Conservation (phyloP, 2,329 filamentous ascomycete species). For the Taxawa tesnikishii region DNA sequence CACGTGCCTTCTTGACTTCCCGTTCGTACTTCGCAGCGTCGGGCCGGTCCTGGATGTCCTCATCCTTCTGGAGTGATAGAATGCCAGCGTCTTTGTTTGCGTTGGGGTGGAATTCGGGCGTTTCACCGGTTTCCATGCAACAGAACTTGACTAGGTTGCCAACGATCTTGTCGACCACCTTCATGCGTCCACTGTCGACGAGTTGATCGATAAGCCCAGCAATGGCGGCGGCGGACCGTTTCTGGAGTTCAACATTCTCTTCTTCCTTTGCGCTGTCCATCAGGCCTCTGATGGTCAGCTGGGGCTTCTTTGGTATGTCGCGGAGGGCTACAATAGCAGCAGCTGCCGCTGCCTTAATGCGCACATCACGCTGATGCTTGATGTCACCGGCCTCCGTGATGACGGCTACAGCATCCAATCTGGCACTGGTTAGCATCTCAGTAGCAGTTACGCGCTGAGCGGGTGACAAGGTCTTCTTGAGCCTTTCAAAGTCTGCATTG, state of each 20-base stretch:
- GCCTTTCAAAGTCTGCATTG: conserved; percentile 68
- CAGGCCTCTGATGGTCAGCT: conserved; percentile 83
- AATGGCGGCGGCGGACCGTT: conserved; percentile 73
- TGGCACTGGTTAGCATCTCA: conserved; percentile 67
- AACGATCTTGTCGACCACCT: conserved; percentile 89
- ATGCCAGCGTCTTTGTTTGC: conserved; percentile 67
- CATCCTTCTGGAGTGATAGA: conserved; percentile 89
- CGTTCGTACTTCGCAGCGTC: conserved; percentile 83
- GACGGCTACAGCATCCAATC: conserved; percentile 53
- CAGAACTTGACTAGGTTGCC: conserved; percentile 94
- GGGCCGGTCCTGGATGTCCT: conserved; percentile 84
- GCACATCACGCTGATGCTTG: conserved; percentile 72
- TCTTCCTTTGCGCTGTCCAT: conserved; percentile 98
- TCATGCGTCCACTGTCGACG: conserved; percentile 64
- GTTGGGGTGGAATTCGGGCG: conserved; percentile 84
- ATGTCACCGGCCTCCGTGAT: conserved; percentile 69
- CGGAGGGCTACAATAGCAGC: conserved; percentile 81
- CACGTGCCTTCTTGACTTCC: conserved; percentile 77
- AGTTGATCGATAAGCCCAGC: conserved; percentile 79
- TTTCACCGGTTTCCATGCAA: conserved; percentile 94
- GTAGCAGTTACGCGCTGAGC: conserved; percentile 76
- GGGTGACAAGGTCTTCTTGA: conserved; percentile 81
- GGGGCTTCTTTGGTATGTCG: conserved; percentile 83
- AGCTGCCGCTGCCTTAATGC: conserved; percentile 75
- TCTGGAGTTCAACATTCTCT: conserved; percentile 79